Base-by-base conservation (phyloP, 345 rosid species). In the Eucalyptus virginea region DNA sequence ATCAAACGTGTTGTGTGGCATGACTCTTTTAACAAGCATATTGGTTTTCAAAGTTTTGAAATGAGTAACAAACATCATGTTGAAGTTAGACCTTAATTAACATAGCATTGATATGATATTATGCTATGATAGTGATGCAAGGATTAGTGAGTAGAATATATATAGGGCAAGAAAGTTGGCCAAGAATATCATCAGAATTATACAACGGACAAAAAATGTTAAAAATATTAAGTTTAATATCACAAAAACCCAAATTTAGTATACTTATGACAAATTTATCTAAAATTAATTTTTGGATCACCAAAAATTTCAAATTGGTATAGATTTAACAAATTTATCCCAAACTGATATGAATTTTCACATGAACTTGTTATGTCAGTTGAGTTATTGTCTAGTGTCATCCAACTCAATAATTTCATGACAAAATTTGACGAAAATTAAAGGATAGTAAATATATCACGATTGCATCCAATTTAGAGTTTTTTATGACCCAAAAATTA, bases 381-480 rank as follows among this genome's bases (percentile, higher is more conserved):
- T 23, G 30, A 56, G 30, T 23, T 56, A 56, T 56, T 56, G 6
- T 56, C 30, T 23, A 23, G 14, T 56, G 14, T 56, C 13, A 24
- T 56, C 13, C 3, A 56, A 56, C 4, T 56, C 13, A 56, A 24
- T 24, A 56, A 10, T 56, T 24, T 56, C 30, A 23, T 0, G 1
- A 23, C 24, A 56, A 56, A 56, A 23, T 56, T 56, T 56, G 30
- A 24, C 3, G 6, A 24, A 56, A 56, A 24, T 4, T 56, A 56
- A 56, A 0, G 14, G 30, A 24, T 9, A 19, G 5, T 9, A 56
- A 56, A 56, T 56, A 24, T 56, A 56, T 56, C 62, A 56, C 0
- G 14, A 56, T 4, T 9, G 30, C 6, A 56, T 23, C 6, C 0
- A 5, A 2, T 56, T 56, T 52, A 56, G 6, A 9, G 30, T 56